A percentile compares a stretch with the other conserved stretches of the same genome.
Evolutionary conservation across 495 filamentous ascomycete species (phyloP).

Genomic region (Daldinia concentrica): DNA sequence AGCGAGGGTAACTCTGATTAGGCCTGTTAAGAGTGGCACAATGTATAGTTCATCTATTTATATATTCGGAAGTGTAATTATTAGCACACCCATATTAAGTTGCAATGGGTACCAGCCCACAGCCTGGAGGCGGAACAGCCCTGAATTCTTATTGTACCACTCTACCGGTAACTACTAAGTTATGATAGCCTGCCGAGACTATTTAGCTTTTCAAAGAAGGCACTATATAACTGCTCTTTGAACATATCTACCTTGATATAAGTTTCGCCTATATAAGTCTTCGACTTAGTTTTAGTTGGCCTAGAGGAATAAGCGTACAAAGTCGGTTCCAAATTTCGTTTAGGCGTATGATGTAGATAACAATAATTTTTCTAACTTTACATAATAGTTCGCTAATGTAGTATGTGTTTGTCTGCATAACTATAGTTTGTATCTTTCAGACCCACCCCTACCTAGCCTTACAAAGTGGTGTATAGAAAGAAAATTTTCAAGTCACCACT

Average conservation of each 20-base stretch:
- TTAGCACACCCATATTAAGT: not conserved
- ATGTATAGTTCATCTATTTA: constrained; percentile 1
- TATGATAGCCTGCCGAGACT: not conserved
- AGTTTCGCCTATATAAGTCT: not conserved
- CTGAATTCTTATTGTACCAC: not conserved
- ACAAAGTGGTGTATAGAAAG: not conserved
- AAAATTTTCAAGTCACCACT: not conserved
- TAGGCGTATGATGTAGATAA: not conserved
- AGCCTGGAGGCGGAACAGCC: not conserved
- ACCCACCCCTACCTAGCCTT: not conserved
- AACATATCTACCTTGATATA: not conserved
- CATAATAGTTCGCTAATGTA: not conserved
- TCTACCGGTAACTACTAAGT: not conserved
- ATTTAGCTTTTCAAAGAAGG: not conserved
- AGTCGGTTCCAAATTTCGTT: not conserved
- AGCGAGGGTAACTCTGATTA: not conserved
- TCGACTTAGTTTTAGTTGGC: not conserved
- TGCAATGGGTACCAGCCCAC: not conserved
- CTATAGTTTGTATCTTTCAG: not conserved
- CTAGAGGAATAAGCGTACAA: not conserved
- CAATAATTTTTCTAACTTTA: not conserved
- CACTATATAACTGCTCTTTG: not conserved
- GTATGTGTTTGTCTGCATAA: not conserved
- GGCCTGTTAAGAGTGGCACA: not conserved
- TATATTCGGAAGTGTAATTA: not conserved